Evolutionary conservation across 2,329 filamentous ascomycete species (phyloP).

Genomic region (Botryotinia convoluta): DNA sequence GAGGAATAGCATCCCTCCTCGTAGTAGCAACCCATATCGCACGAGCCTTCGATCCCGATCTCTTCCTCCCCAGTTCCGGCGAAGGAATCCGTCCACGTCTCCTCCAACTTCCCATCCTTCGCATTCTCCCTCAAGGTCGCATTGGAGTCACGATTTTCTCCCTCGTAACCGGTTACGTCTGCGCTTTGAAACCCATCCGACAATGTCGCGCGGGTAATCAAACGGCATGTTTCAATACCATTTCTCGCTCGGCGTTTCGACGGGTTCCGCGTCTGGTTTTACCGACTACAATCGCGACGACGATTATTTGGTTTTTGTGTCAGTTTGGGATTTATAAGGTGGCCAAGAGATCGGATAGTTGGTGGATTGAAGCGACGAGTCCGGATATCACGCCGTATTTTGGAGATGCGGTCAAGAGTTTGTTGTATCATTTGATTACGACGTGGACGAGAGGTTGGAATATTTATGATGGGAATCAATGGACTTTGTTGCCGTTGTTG

Average conservation of each 20-base stretch:
- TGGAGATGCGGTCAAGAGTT: slow-evolving; percentile 43
- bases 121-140: slow-evolving; percentile 58
- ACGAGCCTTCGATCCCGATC: slow-evolving; percentile 49
- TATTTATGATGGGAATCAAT: slow-evolving; percentile 56
- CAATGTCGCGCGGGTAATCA: slow-evolving; percentile 53
- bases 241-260: slow-evolving; percentile 57
- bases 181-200: slow-evolving; percentile 58
- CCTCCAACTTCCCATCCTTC: slow-evolving; percentile 58
- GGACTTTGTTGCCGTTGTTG: slow-evolving; percentile 55
- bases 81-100: slow-evolving; percentile 47
- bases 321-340: slow-evolving; percentile 57
- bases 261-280: slow-evolving; percentile 57
- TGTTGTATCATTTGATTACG: slow-evolving; percentile 46
- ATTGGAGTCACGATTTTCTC: slow-evolving; percentile 66
- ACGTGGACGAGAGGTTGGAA: slow-evolving; percentile 54
- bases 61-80: slow-evolving; percentile 48
- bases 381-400: slow-evolving; percentile 44
- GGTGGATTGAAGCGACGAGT: slow-evolving; percentile 54
- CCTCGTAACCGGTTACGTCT: slow-evolving; percentile 63
- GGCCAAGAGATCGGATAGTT: slow-evolving; percentile 56
- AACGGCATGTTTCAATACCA: slow-evolving; percentile 51
- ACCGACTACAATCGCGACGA: slow-evolving; percentile 54
- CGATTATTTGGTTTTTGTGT: slow-evolving; percentile 53
- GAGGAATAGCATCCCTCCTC: slow-evolving; percentile 53
- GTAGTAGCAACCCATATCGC: slow-evolving; percentile 55